Evolutionary conservation across 805 yeast species (phyloP).

Genomic region (Yarrowia deformans): DNA sequence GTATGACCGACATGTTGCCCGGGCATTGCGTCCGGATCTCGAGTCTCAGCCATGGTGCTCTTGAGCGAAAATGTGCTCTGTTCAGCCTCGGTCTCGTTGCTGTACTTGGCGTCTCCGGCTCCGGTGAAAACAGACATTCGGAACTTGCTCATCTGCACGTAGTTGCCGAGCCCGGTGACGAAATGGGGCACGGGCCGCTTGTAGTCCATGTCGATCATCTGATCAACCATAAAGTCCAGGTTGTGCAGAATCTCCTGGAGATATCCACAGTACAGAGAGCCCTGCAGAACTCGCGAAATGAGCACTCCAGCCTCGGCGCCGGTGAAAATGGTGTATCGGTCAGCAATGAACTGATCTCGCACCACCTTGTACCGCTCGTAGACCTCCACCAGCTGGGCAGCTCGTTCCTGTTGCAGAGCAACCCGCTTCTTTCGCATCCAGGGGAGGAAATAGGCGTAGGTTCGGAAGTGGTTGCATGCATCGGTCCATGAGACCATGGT

Average conservation of each 20-base stretch:
- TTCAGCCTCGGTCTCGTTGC: slow-evolving; percentile 20
- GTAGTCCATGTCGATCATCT: slow-evolving; percentile 29
- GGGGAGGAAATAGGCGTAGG: slow-evolving; percentile 41
- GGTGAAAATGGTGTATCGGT: slow-evolving; percentile 15
- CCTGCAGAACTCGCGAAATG: slow-evolving; percentile 9
- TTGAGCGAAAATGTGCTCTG: neutral
- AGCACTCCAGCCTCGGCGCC: slow-evolving; percentile 30
- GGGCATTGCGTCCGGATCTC: slow-evolving; percentile 25
- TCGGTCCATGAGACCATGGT: slow-evolving; percentile 43
- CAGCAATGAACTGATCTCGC: slow-evolving; percentile 32
- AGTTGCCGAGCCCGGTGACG: slow-evolving; percentile 44
- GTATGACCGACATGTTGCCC: slow-evolving; percentile 9
- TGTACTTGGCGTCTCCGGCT: slow-evolving; percentile 18
- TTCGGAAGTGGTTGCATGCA: slow-evolving; percentile 45
- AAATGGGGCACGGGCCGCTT: slow-evolving; percentile 43
- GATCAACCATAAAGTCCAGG: slow-evolving; percentile 21
- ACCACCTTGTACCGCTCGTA: slow-evolving; percentile 34
- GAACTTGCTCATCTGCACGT: slow-evolving; percentile 21
- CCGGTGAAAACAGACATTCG: slow-evolving; percentile 30
- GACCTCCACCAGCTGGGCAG: slow-evolving; percentile 36
- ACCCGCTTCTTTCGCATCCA: slow-evolving; percentile 33
- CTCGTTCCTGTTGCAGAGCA: slow-evolving; percentile 25
- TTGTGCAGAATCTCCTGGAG: slow-evolving; percentile 30
- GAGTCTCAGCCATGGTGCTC: slow-evolving; percentile 15
- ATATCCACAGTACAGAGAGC: slow-evolving; percentile 19